Evolutionary conservation across 1,284 basidiomycete species (phyloP), one percentile per base, ranked within the genome.

Genomic region (Naganishia albida): DNA sequence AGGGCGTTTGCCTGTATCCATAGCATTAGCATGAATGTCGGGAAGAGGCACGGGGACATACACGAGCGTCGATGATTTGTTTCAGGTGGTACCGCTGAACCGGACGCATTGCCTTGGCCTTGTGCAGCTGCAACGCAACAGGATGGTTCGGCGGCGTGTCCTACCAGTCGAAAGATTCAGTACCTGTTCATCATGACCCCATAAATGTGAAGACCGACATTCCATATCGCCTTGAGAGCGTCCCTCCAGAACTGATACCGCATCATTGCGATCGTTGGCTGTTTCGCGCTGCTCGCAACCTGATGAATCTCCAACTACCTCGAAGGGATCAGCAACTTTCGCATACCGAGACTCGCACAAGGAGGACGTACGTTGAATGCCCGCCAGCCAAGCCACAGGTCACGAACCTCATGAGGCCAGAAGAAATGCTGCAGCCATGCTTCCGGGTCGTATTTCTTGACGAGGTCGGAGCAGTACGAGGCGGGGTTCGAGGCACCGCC

Each of bases 161-260:
- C 88, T 91, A 81, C 69, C 57, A 71, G 49, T 68, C 68, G 60
- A 65, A 69, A 73, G 64, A 51, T 72, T 40, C 44, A 46, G 51
- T 64, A 28, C 12, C 10, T 15, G 30, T 28, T 60, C 34, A 50
- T 23, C 12, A 3, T 20, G 20, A 34, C 34, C 46, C 38, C 34
- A 43, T 12, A 62, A 43, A 8, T 38, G 23, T 3, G 18, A 7
- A 65, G 16, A 83, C 86, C 74, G 74, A 89, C 90, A 72, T 66
- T 60, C 73, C 81, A 81, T 20, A 93, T 86, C 42, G 80, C 82
- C 71, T 87, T 88, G 46, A 95, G 75, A 1, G 90, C 87, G 74
- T 96, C 92, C 73, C 86, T 85, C 93, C 93, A 96, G 78, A 94
- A 96, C 76, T 94, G 89, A 82, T 91, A 87, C 70, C 91, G 85